phyloP scores from a whole-genome alignment of 129 eudicot species.

The Lonicera japonica region DNA sequence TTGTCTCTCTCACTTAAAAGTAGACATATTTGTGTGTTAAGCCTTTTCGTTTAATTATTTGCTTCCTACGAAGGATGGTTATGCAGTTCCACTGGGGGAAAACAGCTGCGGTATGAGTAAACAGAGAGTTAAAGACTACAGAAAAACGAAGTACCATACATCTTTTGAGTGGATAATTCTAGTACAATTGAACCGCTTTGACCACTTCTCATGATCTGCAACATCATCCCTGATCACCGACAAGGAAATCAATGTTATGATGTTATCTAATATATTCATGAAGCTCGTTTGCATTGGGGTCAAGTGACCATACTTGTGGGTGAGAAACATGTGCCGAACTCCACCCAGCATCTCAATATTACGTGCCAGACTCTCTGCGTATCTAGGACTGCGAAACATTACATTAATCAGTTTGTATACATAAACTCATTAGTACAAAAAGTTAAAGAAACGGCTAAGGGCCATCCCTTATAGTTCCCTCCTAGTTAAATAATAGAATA shows the following conservation, averaged over 20 bases:
- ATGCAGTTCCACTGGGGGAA: not conserved
- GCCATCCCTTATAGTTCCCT: no score
- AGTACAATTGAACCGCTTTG: constrained; percentile 42
- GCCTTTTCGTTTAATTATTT: no score
- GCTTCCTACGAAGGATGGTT: no score
- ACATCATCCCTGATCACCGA: constrained; percentile 62
- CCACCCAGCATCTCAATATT: constrained; percentile 66
- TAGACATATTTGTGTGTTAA: no score
- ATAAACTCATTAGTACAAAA: constrained; percentile 10
- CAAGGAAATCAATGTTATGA: not conserved
- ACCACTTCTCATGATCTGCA: constrained; percentile 75
- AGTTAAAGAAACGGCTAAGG: no score
- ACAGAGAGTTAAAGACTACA: not conserved
- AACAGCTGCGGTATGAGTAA: no score
- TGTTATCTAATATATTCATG: not conserved
- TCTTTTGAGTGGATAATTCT: constrained; percentile 61
- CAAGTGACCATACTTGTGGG: constrained; percentile 51
- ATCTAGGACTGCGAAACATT: constrained; percentile 53
- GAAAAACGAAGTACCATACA: constrained; percentile 14
- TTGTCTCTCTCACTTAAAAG: no score
- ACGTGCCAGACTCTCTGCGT: constrained; percentile 46
- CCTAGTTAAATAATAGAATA: not conserved
- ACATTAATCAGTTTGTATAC: not conserved
- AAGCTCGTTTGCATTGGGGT: not conserved
- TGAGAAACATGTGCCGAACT: constrained; percentile 71